Base-by-base conservation (phyloP, 805 yeast species). In the Saturnispora ahearnii region DNA sequence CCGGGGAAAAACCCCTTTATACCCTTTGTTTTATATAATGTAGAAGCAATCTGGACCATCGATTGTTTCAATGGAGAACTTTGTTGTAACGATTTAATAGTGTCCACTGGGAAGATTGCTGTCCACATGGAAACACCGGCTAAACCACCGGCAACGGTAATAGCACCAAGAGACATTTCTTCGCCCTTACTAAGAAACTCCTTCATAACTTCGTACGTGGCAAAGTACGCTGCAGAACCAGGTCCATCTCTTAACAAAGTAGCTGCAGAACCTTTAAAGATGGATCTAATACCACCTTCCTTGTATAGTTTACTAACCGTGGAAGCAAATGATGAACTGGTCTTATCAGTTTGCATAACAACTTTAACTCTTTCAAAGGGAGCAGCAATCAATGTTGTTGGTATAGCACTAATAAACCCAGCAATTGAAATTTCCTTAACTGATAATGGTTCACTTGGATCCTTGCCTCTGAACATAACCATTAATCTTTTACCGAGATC, bases 121-220 rank as follows among this genome's bases (percentile, higher is more conserved):
- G 84, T 68, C 99, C 99, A 91, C 99, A 91, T 91, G 10, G 96
- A 80, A 53, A 91, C 87, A 62, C 99, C 99, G 1, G 97, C 96
- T 62, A 81, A 76, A 22, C 98, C 99, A 65, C 99, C 99, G 33
- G 97, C 96, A 41, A 85, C 72, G 57, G 87, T 79, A 53, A 93
- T 79, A 31, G 93, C 89, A 24, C 76, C 68, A 41, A 91, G 70
- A 5, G 90, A 83, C 61, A 88, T 62, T 45, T 77, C 72, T 50
- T 76, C 71, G 13, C 66, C 65, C 6, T 66, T 67, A 11, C 88
- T 73, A 57, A 85, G 72, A 51, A 63, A 68, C 50, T 77, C 73
- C 68, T 93, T 93, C 53, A 87, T 69, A 54, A 76, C 74, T 66
- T 91, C 99, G 66, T 91, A 91, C 2, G 96, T 87, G 3, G 97